Conservation (phyloP, 1,139 yeast genomes). For the Taphrina deformans region DNA sequence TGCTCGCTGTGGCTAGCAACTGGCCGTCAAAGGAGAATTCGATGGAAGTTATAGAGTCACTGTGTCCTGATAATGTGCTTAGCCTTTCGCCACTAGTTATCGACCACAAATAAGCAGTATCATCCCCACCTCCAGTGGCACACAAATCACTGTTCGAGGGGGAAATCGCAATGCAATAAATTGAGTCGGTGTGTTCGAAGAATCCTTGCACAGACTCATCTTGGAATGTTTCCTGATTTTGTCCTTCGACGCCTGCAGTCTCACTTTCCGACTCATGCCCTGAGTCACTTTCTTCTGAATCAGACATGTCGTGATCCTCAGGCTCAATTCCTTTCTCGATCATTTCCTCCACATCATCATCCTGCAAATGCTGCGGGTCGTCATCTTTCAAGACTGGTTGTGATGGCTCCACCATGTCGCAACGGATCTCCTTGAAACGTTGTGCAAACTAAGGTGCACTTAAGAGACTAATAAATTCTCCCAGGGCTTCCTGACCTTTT, state of each 20-base stretch:
- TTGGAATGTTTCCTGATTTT: constrained; percentile 50
- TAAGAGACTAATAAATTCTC: too few relatives aligned
- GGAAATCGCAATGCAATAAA: constrained; percentile 74
- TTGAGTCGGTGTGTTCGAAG: constrained; percentile 82
- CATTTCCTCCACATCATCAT: constrained; percentile 32
- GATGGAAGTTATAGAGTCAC: constrained; percentile 83
- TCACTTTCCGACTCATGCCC: neutral
- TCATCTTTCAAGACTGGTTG: neutral
- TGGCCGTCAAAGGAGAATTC: constrained; percentile 82
- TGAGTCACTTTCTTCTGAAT: neutral
- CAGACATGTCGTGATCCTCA: constrained; percentile 27
- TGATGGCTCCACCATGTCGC: neutral
- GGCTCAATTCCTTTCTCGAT: neutral
- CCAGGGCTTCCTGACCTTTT: too few relatives aligned
- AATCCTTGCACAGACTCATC: constrained; percentile 88
- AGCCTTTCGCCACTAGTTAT: constrained; percentile 37
- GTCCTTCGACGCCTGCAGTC: constrained; percentile 3
- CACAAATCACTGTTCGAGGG: constrained; percentile 79
- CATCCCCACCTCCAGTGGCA: constrained; percentile 84
- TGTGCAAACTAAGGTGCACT: too few relatives aligned
- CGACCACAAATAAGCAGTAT: constrained; percentile 81
- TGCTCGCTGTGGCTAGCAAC: constrained; percentile 82
- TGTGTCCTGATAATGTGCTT: constrained; percentile 53
- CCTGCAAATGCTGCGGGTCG: neutral
- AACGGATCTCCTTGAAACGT: too few relatives aligned